Conservation (phyloP, 2,329 filamentous ascomycete species). For the Ophiostoma australiae region DNA sequence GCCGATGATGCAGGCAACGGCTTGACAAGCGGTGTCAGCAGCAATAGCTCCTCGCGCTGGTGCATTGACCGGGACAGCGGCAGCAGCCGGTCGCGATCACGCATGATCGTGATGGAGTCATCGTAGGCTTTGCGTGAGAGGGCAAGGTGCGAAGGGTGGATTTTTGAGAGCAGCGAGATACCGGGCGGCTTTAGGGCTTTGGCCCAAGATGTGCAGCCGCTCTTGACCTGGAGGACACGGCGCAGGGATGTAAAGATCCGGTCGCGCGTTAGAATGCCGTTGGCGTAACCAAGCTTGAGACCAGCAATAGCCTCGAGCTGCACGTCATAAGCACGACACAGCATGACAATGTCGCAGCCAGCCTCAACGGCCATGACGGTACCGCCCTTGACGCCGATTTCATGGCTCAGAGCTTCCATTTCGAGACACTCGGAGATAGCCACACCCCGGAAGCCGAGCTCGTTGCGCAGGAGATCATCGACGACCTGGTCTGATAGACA, state of each 20-base stretch:
- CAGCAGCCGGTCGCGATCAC: conserved; percentile 79
- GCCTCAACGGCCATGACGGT: conserved; percentile 97
- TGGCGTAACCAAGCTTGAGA: conserved; percentile 82
- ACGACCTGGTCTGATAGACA: conserved; percentile 91
- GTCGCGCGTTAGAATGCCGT: conserved; percentile 77
- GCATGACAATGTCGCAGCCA: conserved; percentile 83
- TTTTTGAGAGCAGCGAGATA: conserved; percentile 66
- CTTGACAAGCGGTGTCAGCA: conserved; percentile 85
- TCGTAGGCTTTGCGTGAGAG: conserved; percentile 86
- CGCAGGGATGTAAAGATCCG: conserved; percentile 75
- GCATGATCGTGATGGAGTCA: conserved; percentile 84
- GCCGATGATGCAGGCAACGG: conserved; percentile 85
- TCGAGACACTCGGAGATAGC: conserved; percentile 93
- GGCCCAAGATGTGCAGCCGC: conserved; percentile 81
- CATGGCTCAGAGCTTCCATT: conserved; percentile 93
- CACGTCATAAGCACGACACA: conserved; percentile 81
- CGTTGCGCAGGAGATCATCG: conserved; percentile 79
- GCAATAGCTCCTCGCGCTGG: conserved; percentile 78
- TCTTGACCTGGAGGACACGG: conserved; percentile 75
- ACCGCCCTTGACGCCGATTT: conserved; percentile 93
- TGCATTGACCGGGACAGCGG: conserved; percentile 78
- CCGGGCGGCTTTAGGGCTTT: conserved; percentile 85
- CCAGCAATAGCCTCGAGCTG: conserved; percentile 90
- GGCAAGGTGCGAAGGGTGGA: conserved; percentile 75
- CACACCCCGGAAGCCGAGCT: conserved; percentile 84